Conservation (phyloP, 1,284 basidiomycete genomes). For the Afroboletus lepidellus region DNA sequence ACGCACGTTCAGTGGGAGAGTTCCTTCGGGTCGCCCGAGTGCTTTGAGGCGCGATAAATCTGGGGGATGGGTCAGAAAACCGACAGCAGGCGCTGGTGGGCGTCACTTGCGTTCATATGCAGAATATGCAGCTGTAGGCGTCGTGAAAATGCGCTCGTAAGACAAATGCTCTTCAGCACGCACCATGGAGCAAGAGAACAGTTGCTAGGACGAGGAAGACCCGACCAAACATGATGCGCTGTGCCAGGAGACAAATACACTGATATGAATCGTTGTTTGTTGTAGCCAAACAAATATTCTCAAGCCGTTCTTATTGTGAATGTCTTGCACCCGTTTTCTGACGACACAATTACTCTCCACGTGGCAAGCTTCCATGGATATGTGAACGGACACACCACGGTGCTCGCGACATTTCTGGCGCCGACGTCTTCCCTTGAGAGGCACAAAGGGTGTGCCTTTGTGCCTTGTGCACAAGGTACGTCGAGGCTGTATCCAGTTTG, state of each 20-base stretch:
- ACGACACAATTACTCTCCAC: background rate
- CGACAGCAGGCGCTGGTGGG: background rate
- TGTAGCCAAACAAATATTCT: background rate
- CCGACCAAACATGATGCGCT: conserved; percentile 42
- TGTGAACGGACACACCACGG: background rate
- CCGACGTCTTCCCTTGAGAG: background rate
- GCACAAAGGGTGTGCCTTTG: too few species aligned
- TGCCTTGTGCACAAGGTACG: background rate
- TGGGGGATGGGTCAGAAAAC: conserved; percentile 31
- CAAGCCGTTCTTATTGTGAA: background rate
- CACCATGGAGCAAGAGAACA: conserved; percentile 52
- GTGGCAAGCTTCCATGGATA: background rate
- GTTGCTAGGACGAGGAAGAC: conserved; percentile 45
- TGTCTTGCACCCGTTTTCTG: background rate
- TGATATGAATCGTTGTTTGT: too few species aligned
- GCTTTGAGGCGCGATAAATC: conserved; percentile 75
- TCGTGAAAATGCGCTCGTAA: conserved; percentile 10
- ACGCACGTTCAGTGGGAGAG: conserved; percentile 62
- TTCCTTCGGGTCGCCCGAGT: conserved; percentile 63
- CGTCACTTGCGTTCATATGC: conserved; percentile 61
- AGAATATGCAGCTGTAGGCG: conserved; percentile 51
- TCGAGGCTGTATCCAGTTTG: too few species aligned
- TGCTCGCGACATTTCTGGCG: background rate
- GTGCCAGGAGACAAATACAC: background rate
- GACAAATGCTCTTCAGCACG: conserved; percentile 11